These are phyloP conservation scores for Phytophthora capsici DNA, from an alignment of 352 stramenopile species.

Conservation along the genomic window DNA sequence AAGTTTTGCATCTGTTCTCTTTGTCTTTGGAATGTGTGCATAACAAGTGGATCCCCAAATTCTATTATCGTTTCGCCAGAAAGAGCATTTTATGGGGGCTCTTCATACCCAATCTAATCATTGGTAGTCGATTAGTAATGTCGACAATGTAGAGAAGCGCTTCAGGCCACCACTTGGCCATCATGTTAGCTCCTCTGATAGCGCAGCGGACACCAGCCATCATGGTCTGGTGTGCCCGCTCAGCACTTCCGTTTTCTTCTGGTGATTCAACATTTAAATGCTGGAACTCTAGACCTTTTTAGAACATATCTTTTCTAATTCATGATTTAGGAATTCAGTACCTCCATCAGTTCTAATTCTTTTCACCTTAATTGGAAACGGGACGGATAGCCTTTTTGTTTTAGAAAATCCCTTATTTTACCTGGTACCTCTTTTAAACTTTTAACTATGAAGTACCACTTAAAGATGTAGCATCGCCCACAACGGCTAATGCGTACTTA, in stretches of 20 bases:
- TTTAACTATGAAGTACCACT: constrained; percentile 3
- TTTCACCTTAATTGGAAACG: constrained; percentile 8
- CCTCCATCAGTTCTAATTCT: constrained; percentile 7
- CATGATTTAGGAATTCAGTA: constrained; percentile 4
- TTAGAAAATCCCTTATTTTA: constrained; percentile 10
- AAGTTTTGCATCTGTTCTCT: constrained; percentile 3
- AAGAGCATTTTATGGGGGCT: constrained; percentile 1
- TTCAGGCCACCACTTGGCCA: constrained; percentile 8
- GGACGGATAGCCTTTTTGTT: constrained; percentile 9
- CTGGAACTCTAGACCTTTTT: background rate
- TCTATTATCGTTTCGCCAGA: background rate
- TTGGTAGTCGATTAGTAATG: constrained; percentile 8
- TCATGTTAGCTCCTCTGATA: constrained; percentile 1
- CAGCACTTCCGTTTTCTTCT: constrained; percentile 2
- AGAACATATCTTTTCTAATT: background rate
- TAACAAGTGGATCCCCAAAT: constrained; percentile 4
- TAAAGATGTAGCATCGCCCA: constrained; percentile 16
- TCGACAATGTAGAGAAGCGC: constrained; percentile 4
- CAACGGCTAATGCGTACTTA: background rate
- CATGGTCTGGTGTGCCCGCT: background rate
- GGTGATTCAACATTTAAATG: constrained; percentile 1
- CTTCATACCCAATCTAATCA: constrained; percentile 8
- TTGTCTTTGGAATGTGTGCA: constrained; percentile 9
- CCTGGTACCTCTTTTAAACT: background rate
- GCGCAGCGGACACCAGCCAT: background rate